Evolutionary conservation across 2,329 filamentous ascomycete species (phyloP).

Genomic region (Xylariaceae sp.): DNA sequence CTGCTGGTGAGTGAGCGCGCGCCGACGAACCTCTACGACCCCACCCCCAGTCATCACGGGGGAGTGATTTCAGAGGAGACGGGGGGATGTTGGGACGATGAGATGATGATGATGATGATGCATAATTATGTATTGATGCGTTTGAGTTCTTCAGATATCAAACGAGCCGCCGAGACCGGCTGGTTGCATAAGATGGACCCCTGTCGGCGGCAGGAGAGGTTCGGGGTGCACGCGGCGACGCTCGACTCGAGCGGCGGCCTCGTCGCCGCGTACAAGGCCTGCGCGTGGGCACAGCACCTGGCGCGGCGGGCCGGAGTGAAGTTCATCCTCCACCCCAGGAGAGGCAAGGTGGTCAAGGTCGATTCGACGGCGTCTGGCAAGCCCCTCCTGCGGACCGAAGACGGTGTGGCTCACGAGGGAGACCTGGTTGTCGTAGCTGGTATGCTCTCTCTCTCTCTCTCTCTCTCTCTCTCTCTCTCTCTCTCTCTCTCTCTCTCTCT

Average conservation of each 20-base stretch:
- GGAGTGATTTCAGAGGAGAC: too few relatives aligned
- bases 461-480: too few relatives aligned
- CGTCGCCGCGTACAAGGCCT: conserved; percentile 26
- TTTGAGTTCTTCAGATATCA: conserved; percentile 9
- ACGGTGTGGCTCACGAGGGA: conserved; percentile 9
- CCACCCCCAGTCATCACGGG: too few relatives aligned
- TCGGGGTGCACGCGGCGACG: conserved; percentile 27
- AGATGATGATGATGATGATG: too few relatives aligned
- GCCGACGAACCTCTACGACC: too few relatives aligned
- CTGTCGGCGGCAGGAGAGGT: conserved; percentile 24
- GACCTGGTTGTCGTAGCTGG: conserved; percentile 28
- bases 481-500: too few relatives aligned
- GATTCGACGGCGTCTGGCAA: conserved; percentile 2
- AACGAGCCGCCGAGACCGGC: conserved; percentile 11
- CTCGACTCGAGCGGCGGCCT: conserved; percentile 40
- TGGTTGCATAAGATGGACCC: conserved; percentile 23
- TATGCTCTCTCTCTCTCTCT: too few relatives aligned
- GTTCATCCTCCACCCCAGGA: conserved; percentile 28
- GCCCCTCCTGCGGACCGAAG: conserved; percentile 12
- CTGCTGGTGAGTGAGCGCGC: conserved; percentile 10
- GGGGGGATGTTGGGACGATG: too few relatives aligned
- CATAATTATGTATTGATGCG: not conserved
- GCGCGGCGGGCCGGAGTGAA: conserved; percentile 32
- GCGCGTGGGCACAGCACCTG: conserved; percentile 26
- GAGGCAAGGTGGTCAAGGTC: conserved; percentile 15